A percentile compares a stretch with the other conserved stretches of the same genome.
These are phyloP conservation scores for Saccharata proteae DNA, from an alignment of 2,329 filamentous ascomycete genomes.

Conservation along the genomic window DNA sequence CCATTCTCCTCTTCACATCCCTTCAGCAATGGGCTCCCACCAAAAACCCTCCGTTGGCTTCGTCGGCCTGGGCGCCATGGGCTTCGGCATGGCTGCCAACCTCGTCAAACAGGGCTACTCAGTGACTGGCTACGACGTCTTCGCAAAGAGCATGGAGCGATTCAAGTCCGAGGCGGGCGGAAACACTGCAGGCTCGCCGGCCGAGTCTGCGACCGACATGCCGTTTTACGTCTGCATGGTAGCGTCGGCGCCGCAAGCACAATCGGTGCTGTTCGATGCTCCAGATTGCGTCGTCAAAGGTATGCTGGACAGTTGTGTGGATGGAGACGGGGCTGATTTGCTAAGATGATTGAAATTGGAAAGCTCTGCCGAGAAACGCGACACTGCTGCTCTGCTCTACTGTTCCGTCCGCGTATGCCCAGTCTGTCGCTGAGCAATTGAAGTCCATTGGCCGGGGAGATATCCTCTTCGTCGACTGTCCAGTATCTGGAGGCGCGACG, in stretches of 20 bases:
- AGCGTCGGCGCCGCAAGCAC: constrained; percentile 57
- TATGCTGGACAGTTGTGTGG: constrained; percentile 13
- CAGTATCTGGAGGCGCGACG: constrained; percentile 58
- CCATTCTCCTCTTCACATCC: background rate
- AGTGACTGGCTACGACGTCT: constrained; percentile 63
- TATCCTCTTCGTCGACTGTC: constrained; percentile 56
- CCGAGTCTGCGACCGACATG: constrained; percentile 48
- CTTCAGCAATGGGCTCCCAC: constrained; percentile 3
- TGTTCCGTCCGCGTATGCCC: constrained; percentile 54
- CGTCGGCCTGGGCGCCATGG: constrained; percentile 70
- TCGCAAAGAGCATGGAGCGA: constrained; percentile 50
- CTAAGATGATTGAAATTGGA: constrained; percentile 15
- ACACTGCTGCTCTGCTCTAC: constrained; percentile 59
- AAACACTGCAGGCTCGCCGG: constrained; percentile 44
- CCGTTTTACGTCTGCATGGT: constrained; percentile 63
- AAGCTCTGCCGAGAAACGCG: constrained; percentile 42
- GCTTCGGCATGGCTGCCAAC: constrained; percentile 69
- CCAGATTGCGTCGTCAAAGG: constrained; percentile 39
- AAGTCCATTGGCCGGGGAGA: constrained; percentile 45
- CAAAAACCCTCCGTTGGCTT: constrained; percentile 46
- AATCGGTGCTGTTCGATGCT: constrained; percentile 51
- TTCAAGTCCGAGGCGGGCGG: constrained; percentile 52
- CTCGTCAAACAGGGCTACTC: constrained; percentile 54
- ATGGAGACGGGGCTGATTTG: constrained; percentile 1
- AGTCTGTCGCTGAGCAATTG: constrained; percentile 47